Percentiles rank a stretch among this genome's conserved stretches.
phyloP scores from a whole-genome alignment of 2,329 filamentous ascomycete genomes.

The Balansia obtecta region DNA sequence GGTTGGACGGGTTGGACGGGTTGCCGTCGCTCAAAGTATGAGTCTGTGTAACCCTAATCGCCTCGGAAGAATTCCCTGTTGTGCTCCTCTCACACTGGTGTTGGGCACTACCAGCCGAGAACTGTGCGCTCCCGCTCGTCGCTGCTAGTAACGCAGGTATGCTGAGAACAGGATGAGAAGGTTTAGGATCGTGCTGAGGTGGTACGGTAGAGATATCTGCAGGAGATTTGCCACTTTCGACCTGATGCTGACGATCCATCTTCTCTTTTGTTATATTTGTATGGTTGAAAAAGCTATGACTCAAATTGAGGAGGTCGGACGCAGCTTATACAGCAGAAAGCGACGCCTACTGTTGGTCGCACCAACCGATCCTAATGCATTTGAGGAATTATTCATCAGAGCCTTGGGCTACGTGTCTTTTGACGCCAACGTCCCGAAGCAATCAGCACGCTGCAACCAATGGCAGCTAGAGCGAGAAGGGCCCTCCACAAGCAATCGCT shows the following conservation, averaged over 20 bases:
- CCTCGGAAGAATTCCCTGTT: slow-evolving; percentile 1
- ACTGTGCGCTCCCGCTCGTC: not conserved
- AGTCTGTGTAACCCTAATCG: slow-evolving; percentile 1
- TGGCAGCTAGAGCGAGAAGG: not conserved
- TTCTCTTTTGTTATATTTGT: not conserved
- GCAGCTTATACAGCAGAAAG: not conserved
- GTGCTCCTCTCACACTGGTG: not conserved
- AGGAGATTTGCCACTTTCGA: not conserved
- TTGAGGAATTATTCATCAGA: not conserved
- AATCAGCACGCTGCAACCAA: not conserved
- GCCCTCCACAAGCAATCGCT: not conserved
- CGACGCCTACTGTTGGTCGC: not conserved
- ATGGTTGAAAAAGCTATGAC: not conserved
- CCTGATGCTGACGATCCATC: slow-evolving; percentile 1
- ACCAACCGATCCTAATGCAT: not conserved
- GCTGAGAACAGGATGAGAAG: slow-evolving; percentile 2
- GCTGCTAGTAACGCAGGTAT: slow-evolving; percentile 3
- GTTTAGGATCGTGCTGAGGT: not conserved
- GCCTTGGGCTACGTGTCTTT: not conserved
- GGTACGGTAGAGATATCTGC: not conserved
- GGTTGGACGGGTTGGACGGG: not conserved
- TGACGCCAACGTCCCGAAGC: not conserved
- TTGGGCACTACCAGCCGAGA: not conserved
- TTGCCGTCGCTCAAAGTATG: not conserved
- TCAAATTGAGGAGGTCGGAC: not conserved